phyloP scores from a whole-genome alignment of 345 rosid species.

The Mallotus nudiflorus region DNA sequence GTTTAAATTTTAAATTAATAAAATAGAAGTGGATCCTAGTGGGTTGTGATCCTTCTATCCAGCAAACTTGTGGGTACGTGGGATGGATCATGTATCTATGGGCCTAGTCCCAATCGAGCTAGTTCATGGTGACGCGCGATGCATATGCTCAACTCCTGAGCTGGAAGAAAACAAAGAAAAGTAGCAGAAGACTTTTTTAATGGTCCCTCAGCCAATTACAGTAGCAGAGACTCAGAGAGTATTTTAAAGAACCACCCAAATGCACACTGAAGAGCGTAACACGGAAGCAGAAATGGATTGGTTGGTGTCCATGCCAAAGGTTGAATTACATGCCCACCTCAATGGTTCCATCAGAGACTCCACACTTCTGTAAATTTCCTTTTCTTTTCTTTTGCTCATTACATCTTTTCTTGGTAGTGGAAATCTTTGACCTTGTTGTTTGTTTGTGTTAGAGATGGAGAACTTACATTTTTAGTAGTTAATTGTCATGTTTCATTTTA shows the following conservation, averaged over 20 bases:
- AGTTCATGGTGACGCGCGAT: no score
- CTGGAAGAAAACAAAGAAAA: no score
- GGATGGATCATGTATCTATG: no score
- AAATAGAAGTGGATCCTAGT: no score
- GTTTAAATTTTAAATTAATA: no score
- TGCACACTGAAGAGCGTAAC: not conserved
- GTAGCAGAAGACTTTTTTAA: no score
- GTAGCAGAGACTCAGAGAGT: no score
- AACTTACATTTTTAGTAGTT: not conserved
- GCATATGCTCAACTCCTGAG: no score
- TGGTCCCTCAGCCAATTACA: no score
- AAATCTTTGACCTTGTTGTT: not conserved
- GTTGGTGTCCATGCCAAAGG: conserved; percentile 69
- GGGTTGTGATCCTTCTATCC: no score
- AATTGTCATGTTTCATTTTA: not conserved
- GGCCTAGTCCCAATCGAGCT: no score
- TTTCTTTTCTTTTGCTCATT: not conserved
- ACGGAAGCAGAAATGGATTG: conserved; percentile 49
- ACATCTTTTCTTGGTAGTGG: not conserved
- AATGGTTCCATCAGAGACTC: conserved; percentile 91
- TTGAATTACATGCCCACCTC: conserved; percentile 99
- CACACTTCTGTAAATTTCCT: conserved; percentile 64
- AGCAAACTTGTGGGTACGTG: no score
- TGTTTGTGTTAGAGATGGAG: not conserved
- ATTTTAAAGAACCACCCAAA: not conserved